Conservation (phyloP, 148 eudicot genomes). For the Camellia sinensis region DNA sequence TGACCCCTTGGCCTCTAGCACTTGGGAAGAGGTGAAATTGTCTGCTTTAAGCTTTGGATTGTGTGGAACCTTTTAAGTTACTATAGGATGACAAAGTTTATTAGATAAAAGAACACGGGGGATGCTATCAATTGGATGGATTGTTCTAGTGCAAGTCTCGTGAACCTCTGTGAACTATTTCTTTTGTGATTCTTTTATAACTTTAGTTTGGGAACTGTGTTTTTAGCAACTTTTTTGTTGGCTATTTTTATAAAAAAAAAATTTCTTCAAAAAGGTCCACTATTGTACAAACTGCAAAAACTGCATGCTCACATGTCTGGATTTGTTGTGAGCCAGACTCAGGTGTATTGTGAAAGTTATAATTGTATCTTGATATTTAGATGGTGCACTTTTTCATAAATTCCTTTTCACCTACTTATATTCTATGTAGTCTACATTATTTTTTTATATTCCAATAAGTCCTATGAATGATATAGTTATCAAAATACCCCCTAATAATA, state of each 20-base stretch:
- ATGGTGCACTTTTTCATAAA: no score
- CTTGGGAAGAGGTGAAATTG: slow-evolving; percentile 79
- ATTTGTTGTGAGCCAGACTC: background rate
- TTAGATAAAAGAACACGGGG: background rate
- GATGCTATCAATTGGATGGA: background rate
- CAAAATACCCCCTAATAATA: no score
- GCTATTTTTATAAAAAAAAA: no score
- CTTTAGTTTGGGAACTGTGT: background rate
- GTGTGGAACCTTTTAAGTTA: background rate
- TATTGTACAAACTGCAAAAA: background rate
- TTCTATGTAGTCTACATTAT: no score
- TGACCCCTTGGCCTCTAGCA: slow-evolving; percentile 91
- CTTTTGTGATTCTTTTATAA: background rate
- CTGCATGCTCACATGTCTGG: background rate
- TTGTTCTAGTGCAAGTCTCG: background rate
- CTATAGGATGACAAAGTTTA: background rate
- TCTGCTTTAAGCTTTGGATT: background rate
- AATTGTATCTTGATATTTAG: background rate
- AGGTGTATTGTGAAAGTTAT: background rate
- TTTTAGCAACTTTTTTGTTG: no score
- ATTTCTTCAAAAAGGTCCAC: no score
- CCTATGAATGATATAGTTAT: no score
- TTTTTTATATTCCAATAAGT: no score
- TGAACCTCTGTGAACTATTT: background rate
- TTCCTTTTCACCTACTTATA: no score